Percentiles rank a stretch among this genome's conserved stretches.
These are phyloP conservation scores for Hirsutella rhossiliensis DNA, from an alignment of 2,329 filamentous ascomycete species.

Conservation along the genomic window DNA sequence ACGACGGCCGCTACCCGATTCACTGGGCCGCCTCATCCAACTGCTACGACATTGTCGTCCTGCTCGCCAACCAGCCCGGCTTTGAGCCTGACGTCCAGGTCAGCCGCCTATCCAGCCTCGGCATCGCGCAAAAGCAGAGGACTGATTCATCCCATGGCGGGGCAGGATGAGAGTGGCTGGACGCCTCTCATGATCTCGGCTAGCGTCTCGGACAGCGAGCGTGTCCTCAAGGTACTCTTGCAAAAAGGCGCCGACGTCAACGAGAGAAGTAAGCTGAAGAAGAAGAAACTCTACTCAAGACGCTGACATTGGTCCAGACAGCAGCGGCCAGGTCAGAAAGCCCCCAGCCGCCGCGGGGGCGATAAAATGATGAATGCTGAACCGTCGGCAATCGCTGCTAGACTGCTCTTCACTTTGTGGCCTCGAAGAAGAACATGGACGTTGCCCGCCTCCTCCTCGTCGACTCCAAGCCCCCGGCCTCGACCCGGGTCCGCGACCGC, in stretches of 20 bases:
- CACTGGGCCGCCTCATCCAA: conserved; percentile 93
- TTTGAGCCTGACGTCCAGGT: conserved; percentile 82
- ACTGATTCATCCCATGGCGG: background rate
- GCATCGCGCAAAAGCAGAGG: background rate
- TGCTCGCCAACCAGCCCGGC: conserved; percentile 55
- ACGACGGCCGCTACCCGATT: conserved; percentile 78
- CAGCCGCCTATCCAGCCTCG: conserved; percentile 1
- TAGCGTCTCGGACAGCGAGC: conserved; percentile 60
- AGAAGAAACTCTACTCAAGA: background rate
- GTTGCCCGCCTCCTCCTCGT: conserved; percentile 66
- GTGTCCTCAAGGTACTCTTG: conserved; percentile 55
- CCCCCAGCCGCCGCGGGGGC: background rate
- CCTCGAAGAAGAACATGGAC: conserved; percentile 81
- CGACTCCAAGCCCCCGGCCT: conserved; percentile 51
- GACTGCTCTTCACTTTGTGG: conserved; percentile 84
- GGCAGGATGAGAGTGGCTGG: conserved; percentile 66
- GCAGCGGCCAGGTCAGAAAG: conserved; percentile 45
- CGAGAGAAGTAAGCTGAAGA: conserved; percentile 45
- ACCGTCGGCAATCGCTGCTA: conserved; percentile 20
- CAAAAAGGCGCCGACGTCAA: conserved; percentile 60
- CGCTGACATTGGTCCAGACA: conserved; percentile 32
- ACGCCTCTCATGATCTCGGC: conserved; percentile 75
- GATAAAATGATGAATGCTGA: background rate
- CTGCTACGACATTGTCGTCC: conserved; percentile 57
- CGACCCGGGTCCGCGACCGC: conserved; percentile 68